Evolutionary conservation across 148 eudicot genomes (phyloP), one percentile per base, ranked within the genome.

Genomic region (Chenopodium quinoa): DNA sequence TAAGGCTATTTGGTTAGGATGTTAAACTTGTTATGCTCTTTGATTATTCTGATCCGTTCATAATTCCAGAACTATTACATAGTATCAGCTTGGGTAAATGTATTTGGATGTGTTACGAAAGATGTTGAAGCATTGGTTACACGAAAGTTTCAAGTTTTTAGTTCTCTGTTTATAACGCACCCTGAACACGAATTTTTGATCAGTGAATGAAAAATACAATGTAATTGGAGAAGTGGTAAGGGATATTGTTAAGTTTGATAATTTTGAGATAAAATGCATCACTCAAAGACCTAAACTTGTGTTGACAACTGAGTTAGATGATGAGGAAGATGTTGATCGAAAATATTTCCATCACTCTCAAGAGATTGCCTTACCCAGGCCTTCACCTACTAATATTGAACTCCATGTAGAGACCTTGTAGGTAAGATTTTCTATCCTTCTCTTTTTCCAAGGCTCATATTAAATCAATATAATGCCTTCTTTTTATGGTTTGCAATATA

Each of bases 281-380:
- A 76, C 47, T 82, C 75, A 87, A 29, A 50, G 80, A 22, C 34
- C 67, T 76, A 75, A n/a, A n/a, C 89, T 78, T 17, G 87, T 91
- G 47, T 80, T 90, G 20, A 88, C 88, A 72, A 84, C 91, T 78
- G 95, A 92, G 52, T 94, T 90, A 34, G 95, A 93, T 81, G 97
- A 93, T 20, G 98, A 94, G 77, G 88, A 88, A 3, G 75, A 76
- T 71, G 87, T 22, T 77, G 75, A 70, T 23, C 73, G 25, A 37
- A 83, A 58, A 32, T 78, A 88, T 47, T 66, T 75, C 32, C 7
- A 22, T 78, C 89, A 89, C 14, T 87, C 72, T 71, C 90, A 86
- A 79, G 90, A 82, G 79, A 85, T 89, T 73, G 63, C 83, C 75
- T 82, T 88, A 78, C 85, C 85, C 19, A 87, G 68, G 81, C 90